phyloP scores from a whole-genome alignment of 2,329 filamentous ascomycete species.

The Pseudocercospora vitis region DNA sequence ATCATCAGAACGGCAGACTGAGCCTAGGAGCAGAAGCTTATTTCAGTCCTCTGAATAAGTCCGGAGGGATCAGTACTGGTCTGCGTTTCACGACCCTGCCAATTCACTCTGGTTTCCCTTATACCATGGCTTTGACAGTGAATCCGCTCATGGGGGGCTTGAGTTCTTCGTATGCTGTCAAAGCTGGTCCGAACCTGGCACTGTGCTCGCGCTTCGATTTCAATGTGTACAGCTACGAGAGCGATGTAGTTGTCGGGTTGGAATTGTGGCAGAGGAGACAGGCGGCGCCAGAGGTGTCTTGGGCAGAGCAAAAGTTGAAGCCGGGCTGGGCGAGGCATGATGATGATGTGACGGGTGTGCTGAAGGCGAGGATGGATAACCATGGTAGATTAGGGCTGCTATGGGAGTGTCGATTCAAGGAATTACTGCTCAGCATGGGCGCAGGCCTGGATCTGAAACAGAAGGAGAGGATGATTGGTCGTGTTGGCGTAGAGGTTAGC shows the following conservation, averaged over 20 bases:
- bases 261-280: conserved; percentile 72
- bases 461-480: conserved; percentile 73
- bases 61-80: conserved; percentile 85
- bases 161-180: conserved; percentile 86
- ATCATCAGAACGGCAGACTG: conserved; percentile 75
- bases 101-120: conserved; percentile 76
- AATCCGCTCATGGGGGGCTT: conserved; percentile 95
- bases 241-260: conserved; percentile 84
- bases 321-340: conserved; percentile 47
- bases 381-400: conserved; percentile 80
- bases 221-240: conserved; percentile 98
- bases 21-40: conserved; percentile 91
- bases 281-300: conserved; percentile 43
- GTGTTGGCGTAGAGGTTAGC: conserved; percentile 74
- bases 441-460: conserved; percentile 78
- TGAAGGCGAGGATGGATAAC: conserved; percentile 89
- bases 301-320: conserved; percentile 46
- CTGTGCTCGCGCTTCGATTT: conserved; percentile 92
- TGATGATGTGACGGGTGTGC: conserved; percentile 75
- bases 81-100: conserved; percentile 86
- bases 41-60: conserved; percentile 93
- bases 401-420: conserved; percentile 92
- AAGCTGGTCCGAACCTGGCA: conserved; percentile 77
- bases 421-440: conserved; percentile 86
- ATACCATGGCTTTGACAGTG: conserved; percentile 88